Evolutionary conservation across 2,329 filamentous ascomycete genomes (phyloP).

Genomic region (Paecilomyces variotii): DNA sequence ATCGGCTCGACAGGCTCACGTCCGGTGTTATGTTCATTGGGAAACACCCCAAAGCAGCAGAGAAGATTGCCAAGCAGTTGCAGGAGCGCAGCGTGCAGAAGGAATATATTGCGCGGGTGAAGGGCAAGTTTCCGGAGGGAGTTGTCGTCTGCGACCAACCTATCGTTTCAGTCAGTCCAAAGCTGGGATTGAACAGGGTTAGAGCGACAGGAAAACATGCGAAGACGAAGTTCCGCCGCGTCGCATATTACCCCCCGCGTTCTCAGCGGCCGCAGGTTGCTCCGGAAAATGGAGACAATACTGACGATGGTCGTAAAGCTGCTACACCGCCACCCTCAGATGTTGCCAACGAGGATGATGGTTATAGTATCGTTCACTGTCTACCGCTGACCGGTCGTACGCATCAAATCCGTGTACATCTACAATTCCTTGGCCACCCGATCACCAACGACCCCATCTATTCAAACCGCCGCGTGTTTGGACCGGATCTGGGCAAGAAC

Average conservation of each 20-base stretch:
- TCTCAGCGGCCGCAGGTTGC: slow-evolving; percentile 17
- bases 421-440: slow-evolving; percentile 89
- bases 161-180: slow-evolving; percentile 88
- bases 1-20: slow-evolving; percentile 86
- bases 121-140: slow-evolving; percentile 83
- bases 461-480: slow-evolving; percentile 88
- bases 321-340: slow-evolving; percentile 24
- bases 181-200: slow-evolving; percentile 89
- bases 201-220: slow-evolving; percentile 86
- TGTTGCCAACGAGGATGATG: slow-evolving; percentile 45
- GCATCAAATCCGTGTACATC: slow-evolving; percentile 88
- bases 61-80: slow-evolving; percentile 68
- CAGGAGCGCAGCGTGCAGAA: slow-evolving; percentile 77
- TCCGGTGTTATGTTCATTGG: slow-evolving; percentile 98
- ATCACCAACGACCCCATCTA: slow-evolving; percentile 98
- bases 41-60: slow-evolving; percentile 74
- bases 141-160: slow-evolving; percentile 90
- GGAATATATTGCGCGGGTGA: slow-evolving; percentile 88
- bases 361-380: slow-evolving; percentile 92
- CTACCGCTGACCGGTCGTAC: slow-evolving; percentile 88
- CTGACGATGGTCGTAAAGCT: slow-evolving; percentile 16
- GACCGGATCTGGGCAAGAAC: slow-evolving; percentile 62
- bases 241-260: slow-evolving; percentile 80
- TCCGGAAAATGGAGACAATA: slow-evolving; percentile 14
- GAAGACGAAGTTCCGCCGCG: slow-evolving; percentile 78